Evolutionary conservation across 2,329 filamentous ascomycete genomes (phyloP).

Genomic region (Cercospora sp.): DNA sequence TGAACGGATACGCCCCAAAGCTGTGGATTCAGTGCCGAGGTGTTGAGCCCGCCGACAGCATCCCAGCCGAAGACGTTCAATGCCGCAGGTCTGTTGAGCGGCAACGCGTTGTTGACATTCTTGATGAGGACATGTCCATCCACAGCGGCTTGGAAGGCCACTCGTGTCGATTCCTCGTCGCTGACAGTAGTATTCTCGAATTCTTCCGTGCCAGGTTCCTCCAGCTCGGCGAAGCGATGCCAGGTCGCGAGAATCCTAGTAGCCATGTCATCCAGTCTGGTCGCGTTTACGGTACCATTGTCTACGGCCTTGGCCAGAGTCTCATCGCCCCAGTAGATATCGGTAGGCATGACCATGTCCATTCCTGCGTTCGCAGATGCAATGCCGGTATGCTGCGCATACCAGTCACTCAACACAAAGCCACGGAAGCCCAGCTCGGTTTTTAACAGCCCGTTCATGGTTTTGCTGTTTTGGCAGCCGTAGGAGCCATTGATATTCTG

Average conservation of each 20-base stretch:
- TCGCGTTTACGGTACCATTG: slow-evolving; percentile 36
- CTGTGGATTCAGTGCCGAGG: slow-evolving; percentile 10
- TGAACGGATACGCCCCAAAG: slow-evolving; percentile 18
- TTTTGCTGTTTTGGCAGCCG: slow-evolving; percentile 67
- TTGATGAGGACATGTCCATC: slow-evolving; percentile 65
- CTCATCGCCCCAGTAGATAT: slow-evolving; percentile 30
- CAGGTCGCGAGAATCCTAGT: slow-evolving; percentile 36
- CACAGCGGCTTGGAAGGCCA: slow-evolving; percentile 56
- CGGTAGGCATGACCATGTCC: slow-evolving; percentile 37
- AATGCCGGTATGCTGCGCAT: slow-evolving; percentile 37
- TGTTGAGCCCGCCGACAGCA: slow-evolving; percentile 26
- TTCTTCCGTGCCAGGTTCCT: slow-evolving; percentile 48
- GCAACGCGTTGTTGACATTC: slow-evolving; percentile 57
- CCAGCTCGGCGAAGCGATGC: slow-evolving; percentile 28
- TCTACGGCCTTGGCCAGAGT: slow-evolving; percentile 36
- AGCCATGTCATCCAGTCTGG: slow-evolving; percentile 40
- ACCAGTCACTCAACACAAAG: slow-evolving; percentile 53
- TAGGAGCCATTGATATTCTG: slow-evolving; percentile 51
- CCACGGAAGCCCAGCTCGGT: slow-evolving; percentile 52
- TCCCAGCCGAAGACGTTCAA: slow-evolving; percentile 50
- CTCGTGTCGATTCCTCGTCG: slow-evolving; percentile 49
- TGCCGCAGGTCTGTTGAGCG: slow-evolving; percentile 51
- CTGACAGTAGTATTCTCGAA: slow-evolving; percentile 56
- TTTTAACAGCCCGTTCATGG: slow-evolving; percentile 68
- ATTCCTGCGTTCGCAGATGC: slow-evolving; percentile 35